These are phyloP conservation scores for Lophiotrema nucula DNA, from an alignment of 495 filamentous ascomycete species.

Conservation along the genomic window DNA sequence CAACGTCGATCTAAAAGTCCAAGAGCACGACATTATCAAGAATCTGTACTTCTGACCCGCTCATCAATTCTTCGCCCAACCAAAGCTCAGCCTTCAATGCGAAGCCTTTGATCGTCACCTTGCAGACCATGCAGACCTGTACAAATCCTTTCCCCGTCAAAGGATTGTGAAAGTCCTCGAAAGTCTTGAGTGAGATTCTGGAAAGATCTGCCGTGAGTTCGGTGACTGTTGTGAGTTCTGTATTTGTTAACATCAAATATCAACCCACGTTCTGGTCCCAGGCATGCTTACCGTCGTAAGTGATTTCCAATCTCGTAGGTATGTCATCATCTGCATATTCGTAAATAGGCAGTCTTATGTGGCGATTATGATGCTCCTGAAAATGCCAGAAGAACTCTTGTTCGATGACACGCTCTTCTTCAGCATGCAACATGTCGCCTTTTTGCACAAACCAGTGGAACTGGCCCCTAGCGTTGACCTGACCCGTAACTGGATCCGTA, in stretches of 20 bases:
- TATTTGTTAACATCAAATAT: too few relatives aligned
- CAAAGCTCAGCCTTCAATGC: not conserved
- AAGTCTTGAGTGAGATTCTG: not conserved
- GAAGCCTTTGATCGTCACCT: not conserved
- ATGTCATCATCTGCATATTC: slow-evolving; percentile 4
- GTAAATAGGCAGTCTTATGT: not conserved
- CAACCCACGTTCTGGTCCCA: too few relatives aligned
- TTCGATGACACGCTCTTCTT: not conserved
- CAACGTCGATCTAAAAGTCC: too few relatives aligned
- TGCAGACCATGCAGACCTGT: not conserved
- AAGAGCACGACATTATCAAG: too few relatives aligned
- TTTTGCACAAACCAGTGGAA: slow-evolving; percentile 18
- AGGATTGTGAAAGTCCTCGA: not conserved
- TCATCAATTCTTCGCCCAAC: not conserved
- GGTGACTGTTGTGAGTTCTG: not conserved
- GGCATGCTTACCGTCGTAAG: not conserved
- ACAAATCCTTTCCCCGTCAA: not conserved
- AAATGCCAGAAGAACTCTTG: not conserved
- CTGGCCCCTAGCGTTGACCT: slow-evolving; percentile 2
- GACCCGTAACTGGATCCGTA: not conserved
- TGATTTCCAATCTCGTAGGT: not conserved
- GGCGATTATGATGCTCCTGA: not conserved
- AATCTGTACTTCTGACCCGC: too few relatives aligned
- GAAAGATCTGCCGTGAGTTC: not conserved
- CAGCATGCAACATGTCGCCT: slow-evolving; percentile 3